phyloP scores from a whole-genome alignment of 2,329 filamentous ascomycete genomes.

The Boeremia exigua region DNA sequence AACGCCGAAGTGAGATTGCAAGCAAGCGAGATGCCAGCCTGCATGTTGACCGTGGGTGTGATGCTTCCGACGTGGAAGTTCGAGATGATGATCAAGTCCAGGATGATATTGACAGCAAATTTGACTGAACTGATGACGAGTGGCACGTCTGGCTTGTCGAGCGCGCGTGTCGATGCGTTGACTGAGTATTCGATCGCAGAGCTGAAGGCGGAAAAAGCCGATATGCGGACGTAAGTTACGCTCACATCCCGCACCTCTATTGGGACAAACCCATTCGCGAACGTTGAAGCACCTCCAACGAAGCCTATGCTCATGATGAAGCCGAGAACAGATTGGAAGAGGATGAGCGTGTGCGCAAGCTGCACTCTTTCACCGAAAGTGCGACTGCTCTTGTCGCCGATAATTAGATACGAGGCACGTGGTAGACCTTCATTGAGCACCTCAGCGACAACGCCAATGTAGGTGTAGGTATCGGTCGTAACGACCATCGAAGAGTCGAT shows the following conservation, averaged over 20 bases:
- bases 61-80: constrained; percentile 65
- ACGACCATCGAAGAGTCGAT: constrained; percentile 69
- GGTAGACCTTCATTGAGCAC: constrained; percentile 77
- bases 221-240: constrained; percentile 69
- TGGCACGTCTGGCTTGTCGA: constrained; percentile 74
- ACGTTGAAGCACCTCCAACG: constrained; percentile 58
- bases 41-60: constrained; percentile 66
- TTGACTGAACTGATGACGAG: constrained; percentile 69
- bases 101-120: constrained; percentile 69
- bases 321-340: constrained; percentile 62
- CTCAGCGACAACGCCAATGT: constrained; percentile 70
- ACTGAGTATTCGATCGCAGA: constrained; percentile 70
- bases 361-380: constrained; percentile 59
- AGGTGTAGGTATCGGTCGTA: constrained; percentile 71
- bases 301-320: constrained; percentile 67
- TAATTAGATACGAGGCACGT: constrained; percentile 70
- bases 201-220: constrained; percentile 66
- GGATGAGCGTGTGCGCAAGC: constrained; percentile 66
- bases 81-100: constrained; percentile 71
- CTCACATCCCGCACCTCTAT: constrained; percentile 61
- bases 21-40: constrained; percentile 67
- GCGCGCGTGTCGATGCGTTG: constrained; percentile 64
- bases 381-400: constrained; percentile 67
- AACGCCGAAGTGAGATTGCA: constrained; percentile 52
- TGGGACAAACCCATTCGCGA: constrained; percentile 69